phyloP scores from a whole-genome alignment of 2,329 filamentous ascomycete genomes.

The Fusarium virguliforme region DNA sequence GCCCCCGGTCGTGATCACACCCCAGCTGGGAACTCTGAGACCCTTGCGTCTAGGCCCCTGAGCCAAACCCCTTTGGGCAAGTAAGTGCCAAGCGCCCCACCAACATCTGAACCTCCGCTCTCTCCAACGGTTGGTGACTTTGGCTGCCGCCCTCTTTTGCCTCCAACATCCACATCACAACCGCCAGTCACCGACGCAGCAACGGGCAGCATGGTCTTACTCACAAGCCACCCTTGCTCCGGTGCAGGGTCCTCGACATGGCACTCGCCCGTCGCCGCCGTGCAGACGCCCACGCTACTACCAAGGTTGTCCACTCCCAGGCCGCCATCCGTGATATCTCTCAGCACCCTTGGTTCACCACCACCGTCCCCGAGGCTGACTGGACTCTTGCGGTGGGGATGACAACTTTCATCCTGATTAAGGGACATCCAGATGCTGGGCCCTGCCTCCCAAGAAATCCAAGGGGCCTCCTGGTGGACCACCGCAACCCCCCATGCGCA shows the following conservation, averaged over 20 bases:
- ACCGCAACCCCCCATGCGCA: slow-evolving; percentile 38
- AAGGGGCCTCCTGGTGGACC: slow-evolving; percentile 48
- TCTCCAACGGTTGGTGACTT: slow-evolving; percentile 41
- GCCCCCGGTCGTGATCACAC: slow-evolving; percentile 26
- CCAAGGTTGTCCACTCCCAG: slow-evolving; percentile 7
- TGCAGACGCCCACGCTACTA: slow-evolving; percentile 19
- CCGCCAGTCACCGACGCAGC: slow-evolving; percentile 33
- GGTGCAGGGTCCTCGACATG: slow-evolving; percentile 16
- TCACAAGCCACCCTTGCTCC: slow-evolving; percentile 22
- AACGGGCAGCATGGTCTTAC: slow-evolving; percentile 30
- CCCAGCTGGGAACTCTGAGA: slow-evolving; percentile 5
- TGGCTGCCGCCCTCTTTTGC: slow-evolving; percentile 9
- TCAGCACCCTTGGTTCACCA: slow-evolving; percentile 1
- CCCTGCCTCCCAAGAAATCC: slow-evolving; percentile 35
- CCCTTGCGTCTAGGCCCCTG: slow-evolving; percentile 40
- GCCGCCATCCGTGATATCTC: slow-evolving; percentile 7
- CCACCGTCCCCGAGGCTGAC: slow-evolving; percentile 12
- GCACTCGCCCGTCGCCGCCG: slow-evolving; percentile 23
- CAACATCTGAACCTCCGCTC: slow-evolving; percentile 33
- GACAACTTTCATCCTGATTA: slow-evolving; percentile 37
- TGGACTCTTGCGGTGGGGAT: slow-evolving; percentile 28
- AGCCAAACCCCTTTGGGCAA: slow-evolving; percentile 41
- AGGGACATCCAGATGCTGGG: slow-evolving; percentile 28
- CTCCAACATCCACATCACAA: slow-evolving; percentile 38
- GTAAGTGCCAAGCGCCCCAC: slow-evolving; percentile 41